phyloP scores from a whole-genome alignment of 441 rosid genomes.

The Theobroma grandiflorum region DNA sequence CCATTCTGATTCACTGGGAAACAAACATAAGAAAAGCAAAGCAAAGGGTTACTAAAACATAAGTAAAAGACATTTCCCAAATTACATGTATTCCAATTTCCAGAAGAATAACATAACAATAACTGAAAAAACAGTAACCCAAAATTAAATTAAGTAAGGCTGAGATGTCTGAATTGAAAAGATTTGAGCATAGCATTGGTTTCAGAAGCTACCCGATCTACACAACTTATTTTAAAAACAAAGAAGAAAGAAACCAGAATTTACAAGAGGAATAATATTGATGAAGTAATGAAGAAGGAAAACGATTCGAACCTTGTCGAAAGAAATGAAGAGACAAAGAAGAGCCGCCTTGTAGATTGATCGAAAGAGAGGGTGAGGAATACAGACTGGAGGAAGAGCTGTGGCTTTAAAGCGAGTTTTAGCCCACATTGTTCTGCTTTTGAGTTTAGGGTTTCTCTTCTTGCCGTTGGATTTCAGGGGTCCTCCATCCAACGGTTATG shows the following conservation, averaged over 20 bases:
- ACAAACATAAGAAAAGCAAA: neutral
- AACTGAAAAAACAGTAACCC: neutral
- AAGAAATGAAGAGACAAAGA: neutral
- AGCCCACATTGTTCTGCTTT: neutral
- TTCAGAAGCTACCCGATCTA: neutral
- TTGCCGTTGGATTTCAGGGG: neutral
- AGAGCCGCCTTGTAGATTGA: neutral
- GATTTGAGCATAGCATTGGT: neutral
- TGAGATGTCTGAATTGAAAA: neutral
- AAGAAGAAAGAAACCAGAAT: neutral
- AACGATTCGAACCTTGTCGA: neutral
- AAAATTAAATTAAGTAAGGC: neutral
- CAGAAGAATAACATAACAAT: neutral
- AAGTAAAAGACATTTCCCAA: neutral
- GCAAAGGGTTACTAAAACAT: neutral
- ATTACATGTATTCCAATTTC: neutral
- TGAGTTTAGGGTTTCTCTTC: neutral
- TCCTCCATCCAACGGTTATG: neutral
- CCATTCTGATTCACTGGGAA: constrained; percentile 9
- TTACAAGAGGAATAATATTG: neutral
- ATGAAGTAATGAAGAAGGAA: neutral
- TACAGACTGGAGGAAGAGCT: too few relatives aligned
- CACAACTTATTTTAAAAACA: neutral
- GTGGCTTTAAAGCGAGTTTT: neutral
- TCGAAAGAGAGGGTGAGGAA: neutral